Conservation (phyloP, 805 yeast species). For the Candida andamanensis region DNA sequence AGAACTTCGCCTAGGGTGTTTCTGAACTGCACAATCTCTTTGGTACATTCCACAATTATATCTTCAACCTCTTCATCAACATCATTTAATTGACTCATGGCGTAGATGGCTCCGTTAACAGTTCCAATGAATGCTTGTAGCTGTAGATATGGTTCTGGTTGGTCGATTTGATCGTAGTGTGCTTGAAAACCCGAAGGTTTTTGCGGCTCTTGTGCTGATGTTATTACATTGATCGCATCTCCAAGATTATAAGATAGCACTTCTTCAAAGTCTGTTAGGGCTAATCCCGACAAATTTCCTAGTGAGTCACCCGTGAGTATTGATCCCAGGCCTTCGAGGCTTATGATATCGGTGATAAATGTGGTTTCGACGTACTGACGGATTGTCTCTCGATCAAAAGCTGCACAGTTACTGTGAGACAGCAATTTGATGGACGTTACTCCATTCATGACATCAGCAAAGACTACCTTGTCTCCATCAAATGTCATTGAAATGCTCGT, state of each 20-base stretch:
- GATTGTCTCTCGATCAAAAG: slow-evolving; percentile 1
- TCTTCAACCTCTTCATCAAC: slow-evolving; percentile 12
- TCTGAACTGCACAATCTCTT: slow-evolving; percentile 10
- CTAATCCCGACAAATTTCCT: slow-evolving; percentile 21
- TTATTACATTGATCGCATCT: slow-evolving; percentile 24
- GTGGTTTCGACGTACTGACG: slow-evolving; percentile 2
- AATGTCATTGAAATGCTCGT: slow-evolving; percentile 7
- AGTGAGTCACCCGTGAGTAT: slow-evolving; percentile 22
- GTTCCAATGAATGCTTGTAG: slow-evolving; percentile 22
- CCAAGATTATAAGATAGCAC: slow-evolving; percentile 19
- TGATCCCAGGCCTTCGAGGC: slow-evolving; percentile 1
- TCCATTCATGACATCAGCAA: slow-evolving; percentile 18
- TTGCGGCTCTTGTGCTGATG: slow-evolving; percentile 2
- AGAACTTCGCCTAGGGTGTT: slow-evolving; percentile 8
- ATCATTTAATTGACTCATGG: slow-evolving; percentile 9
- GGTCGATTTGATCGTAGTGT: slow-evolving; percentile 5
- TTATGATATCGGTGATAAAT: slow-evolving; percentile 5
- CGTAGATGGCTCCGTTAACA: slow-evolving; percentile 23
- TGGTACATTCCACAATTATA: slow-evolving; percentile 11
- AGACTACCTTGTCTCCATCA: slow-evolving; percentile 2
- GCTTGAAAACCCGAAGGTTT: slow-evolving; percentile 5
- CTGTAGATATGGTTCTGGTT: background rate
- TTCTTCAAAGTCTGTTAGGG: slow-evolving; percentile 3
- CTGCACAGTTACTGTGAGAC: too few relatives aligned
- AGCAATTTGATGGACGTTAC: slow-evolving; percentile 1